Conservation (phyloP, 495 filamentous ascomycete species). For the Margaritispora aquatica region DNA sequence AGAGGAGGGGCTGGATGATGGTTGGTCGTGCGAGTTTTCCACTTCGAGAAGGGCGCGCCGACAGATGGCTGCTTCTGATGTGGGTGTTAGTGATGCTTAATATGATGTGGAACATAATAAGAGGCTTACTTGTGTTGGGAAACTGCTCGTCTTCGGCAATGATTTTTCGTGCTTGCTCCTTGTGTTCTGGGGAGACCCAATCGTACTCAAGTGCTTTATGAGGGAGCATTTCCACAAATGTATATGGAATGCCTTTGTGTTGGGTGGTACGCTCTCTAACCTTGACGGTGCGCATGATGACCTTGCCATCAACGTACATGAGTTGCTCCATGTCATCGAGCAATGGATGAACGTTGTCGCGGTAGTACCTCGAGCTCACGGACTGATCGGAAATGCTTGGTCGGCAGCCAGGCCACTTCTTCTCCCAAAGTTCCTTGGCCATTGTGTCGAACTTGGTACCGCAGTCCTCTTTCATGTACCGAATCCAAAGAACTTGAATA, state of each 20-base stretch:
- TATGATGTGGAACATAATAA: neutral
- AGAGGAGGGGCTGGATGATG: too few relatives aligned
- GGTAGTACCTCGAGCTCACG: slow-evolving; percentile 14
- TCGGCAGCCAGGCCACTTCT: neutral
- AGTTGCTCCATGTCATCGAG: neutral
- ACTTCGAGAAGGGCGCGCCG: neutral
- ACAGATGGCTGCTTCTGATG: neutral
- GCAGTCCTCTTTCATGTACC: slow-evolving; percentile 14
- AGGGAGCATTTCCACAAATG: slow-evolving; percentile 13
- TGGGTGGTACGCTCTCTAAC: slow-evolving; percentile 10
- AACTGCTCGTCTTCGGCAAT: neutral
- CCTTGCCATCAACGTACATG: slow-evolving; percentile 2
- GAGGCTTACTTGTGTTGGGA: neutral
- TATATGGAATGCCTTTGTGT: slow-evolving; percentile 7
- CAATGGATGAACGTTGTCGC: slow-evolving; percentile 4
- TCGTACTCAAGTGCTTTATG: neutral
- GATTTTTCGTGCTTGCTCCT: slow-evolving; percentile 7
- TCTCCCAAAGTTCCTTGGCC: neutral
- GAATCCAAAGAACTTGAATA: slow-evolving; percentile 15
- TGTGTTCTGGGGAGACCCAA: slow-evolving; percentile 15
- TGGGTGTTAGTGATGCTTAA: neutral
- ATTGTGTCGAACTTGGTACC: neutral
- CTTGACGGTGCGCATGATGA: neutral
- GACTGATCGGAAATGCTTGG: neutral
- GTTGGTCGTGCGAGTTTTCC: neutral